Base-by-base conservation (phyloP, 2,329 filamentous ascomycete genomes). In the Sclerotinia spermophila region DNA sequence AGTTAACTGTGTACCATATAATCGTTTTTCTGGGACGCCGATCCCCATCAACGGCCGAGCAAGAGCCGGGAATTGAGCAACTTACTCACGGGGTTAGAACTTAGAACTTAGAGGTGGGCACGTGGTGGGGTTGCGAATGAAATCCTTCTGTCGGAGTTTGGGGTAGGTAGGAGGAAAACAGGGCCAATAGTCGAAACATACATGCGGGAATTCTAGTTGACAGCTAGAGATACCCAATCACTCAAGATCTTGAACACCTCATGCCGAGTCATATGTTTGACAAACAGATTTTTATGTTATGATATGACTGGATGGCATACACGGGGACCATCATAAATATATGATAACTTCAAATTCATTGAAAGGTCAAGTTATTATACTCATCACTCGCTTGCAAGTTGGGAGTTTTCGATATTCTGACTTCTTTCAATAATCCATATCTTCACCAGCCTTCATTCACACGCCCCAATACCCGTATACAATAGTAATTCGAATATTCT, bases 401-500 rank as follows among this genome's bases (percentile, higher is more conserved):
- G 11, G 10, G 40, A 3, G 40, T 15, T 15, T 42, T 2, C 5
- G 11, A n/a, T 42, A 42, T 42, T 42, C 40, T 42, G 40, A 42
- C 2, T 42, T 3, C 13, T 42, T 42, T 42, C 40, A 42, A 42
- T 42, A 13, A 15, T 42, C 2, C 13, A 3, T 42, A 13, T 13
- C 5, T 42, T 15, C 40, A 42, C 15, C 13, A 53, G 7, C n/a
- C n/a, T 53, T 15, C 13, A n/a, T 10, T 8, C 8, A 53, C 6
- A 27, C n/a, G n/a, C n/a, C n/a, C 0, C n/a, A 53, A 53, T 30
- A 27, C 13, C 13, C 27, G 2, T 53, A 8, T 3, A n/a, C n/a
- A 17, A 7, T 8, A 27, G 5, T 2, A 27, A 2, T 4, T 17
- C 13, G 27, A 17, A 27, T 8, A 17, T 1, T 17, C 1, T 3